These are phyloP conservation scores for Guyanaporus albipodus DNA, from an alignment of 768 basidiomycete genomes.

Conservation along the genomic window DNA sequence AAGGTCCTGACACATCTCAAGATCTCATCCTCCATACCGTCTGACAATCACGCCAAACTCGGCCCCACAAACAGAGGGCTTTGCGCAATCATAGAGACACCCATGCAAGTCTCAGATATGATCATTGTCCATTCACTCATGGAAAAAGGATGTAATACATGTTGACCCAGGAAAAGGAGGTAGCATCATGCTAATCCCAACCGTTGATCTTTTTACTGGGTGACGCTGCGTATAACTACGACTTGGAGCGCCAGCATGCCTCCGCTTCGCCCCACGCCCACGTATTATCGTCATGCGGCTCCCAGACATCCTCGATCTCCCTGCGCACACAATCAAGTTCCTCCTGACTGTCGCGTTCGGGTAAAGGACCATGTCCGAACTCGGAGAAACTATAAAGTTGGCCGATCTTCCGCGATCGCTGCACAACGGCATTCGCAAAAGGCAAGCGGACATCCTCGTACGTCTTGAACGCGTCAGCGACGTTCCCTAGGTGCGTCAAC, in stretches of 20 bases:
- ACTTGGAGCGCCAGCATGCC: constrained; percentile 4
- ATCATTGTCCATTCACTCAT: no score
- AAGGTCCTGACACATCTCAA: no score
- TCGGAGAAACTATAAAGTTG: constrained; percentile 20
- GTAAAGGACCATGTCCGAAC: neutral
- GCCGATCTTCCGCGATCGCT: constrained; percentile 18
- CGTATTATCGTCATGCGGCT: constrained; percentile 9
- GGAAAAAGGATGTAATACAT: no score
- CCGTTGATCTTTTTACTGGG: no score
- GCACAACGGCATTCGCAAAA: constrained; percentile 23
- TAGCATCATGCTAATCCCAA: no score
- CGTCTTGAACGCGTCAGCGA: constrained; percentile 24
- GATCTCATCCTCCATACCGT: no score
- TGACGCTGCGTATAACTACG: no score
- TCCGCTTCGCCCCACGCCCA: constrained; percentile 12
- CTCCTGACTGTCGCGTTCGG: constrained; percentile 1
- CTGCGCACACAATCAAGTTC: constrained; percentile 8
- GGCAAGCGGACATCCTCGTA: constrained; percentile 34
- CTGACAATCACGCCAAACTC: no score
- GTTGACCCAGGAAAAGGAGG: no score
- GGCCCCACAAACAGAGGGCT: no score
- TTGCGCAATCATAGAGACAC: no score
- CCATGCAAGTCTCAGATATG: no score
- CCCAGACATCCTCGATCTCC: constrained; percentile 17
- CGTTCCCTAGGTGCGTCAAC: constrained; percentile 17